Base-by-base conservation (phyloP, 2,329 filamentous ascomycete species). In the Aureobasidium sp. region DNA sequence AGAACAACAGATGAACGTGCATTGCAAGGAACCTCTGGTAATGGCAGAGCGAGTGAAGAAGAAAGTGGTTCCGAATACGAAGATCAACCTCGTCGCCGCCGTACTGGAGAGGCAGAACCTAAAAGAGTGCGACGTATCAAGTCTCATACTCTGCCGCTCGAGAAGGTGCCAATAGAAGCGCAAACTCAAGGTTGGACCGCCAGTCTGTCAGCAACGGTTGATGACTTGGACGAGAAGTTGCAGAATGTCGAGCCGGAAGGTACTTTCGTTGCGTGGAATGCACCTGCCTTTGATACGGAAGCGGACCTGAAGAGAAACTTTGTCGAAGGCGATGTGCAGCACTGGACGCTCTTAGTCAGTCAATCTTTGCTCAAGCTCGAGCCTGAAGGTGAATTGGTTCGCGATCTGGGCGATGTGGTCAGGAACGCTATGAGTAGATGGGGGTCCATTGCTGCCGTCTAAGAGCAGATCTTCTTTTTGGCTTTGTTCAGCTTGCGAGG, bases 71-170 rank as follows among this genome's bases (percentile, higher is more conserved):
- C 54, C 5, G 48, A 60, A 9, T 44, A 56, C n/a, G 62, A 58
- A 4, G 64, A 62, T 11, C 61, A 52, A 6, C 63, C 66, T 37
- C 65, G 68, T 17, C 68, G 68, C 22, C 65, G 66, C 11, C 65
- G 62, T 19, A 66, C 65, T 22, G 63, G 65, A 19, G 60, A 58
- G n/a, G 63, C 62, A 47, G 66, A 66, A 1, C 53, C 53, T 19
- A 68, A 67, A 40, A 49, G 56, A 49, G 8, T 65, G 5, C 65
- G 60, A 5, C 70, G 72, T 4, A 72, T 68, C 5, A 74, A 72
- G 50, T 76, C 75, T 0, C 72, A 71, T 1, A 68, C 63, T 11
- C 67, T 78, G 0, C 73, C 74, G 0, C 71, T 78, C 6, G 74
- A 79, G 62, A 70, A 70, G 8, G 69, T 69, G 5, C 75, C 75